phyloP scores from a whole-genome alignment of 345 rosid genomes.

The Pistacia atlantica region DNA sequence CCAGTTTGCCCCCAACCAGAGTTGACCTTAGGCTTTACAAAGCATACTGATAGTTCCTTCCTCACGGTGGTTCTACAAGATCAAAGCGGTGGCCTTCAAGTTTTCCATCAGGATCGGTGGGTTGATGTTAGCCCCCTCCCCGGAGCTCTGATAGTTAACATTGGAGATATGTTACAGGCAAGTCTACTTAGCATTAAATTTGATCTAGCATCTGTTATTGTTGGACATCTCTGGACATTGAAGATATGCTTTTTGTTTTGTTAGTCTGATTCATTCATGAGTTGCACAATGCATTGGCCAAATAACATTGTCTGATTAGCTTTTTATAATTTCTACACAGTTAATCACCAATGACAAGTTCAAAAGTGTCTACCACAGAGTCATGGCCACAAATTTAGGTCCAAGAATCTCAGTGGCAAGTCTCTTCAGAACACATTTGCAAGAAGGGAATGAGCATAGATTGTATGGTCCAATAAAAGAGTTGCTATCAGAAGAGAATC shows the following conservation, averaged over 20 bases:
- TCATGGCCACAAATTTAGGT: slow-evolving; percentile 16
- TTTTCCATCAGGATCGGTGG: slow-evolving; percentile 32
- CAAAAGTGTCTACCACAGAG: slow-evolving; percentile 30
- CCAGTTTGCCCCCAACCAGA: slow-evolving; percentile 38
- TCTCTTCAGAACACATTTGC: slow-evolving; percentile 14
- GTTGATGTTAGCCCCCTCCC: slow-evolving; percentile 44
- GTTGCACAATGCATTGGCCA: too few relatives aligned
- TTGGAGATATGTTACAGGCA: slow-evolving; percentile 60
- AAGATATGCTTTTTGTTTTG: too few relatives aligned
- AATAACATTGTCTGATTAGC: too few relatives aligned
- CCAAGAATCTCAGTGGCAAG: slow-evolving; percentile 29
- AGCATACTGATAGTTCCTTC: slow-evolving; percentile 17
- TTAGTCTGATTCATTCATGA: too few relatives aligned
- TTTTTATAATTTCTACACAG: background rate
- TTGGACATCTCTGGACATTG: too few relatives aligned
- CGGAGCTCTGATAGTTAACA: slow-evolving; percentile 47
- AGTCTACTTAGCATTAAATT: background rate
- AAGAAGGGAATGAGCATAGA: slow-evolving; percentile 3
- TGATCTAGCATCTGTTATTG: too few relatives aligned
- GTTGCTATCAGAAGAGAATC: slow-evolving; percentile 34
- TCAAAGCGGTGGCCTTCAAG: slow-evolving; percentile 27
- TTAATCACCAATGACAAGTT: slow-evolving; percentile 25
- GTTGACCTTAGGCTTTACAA: slow-evolving; percentile 20
- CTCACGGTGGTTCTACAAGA: slow-evolving; percentile 15
- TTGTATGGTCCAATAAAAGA: slow-evolving; percentile 42